Percentiles rank a stretch among this genome's conserved stretches.
phyloP scores from a whole-genome alignment of 495 filamentous ascomycete species.

The Penicillium flavigenum region DNA sequence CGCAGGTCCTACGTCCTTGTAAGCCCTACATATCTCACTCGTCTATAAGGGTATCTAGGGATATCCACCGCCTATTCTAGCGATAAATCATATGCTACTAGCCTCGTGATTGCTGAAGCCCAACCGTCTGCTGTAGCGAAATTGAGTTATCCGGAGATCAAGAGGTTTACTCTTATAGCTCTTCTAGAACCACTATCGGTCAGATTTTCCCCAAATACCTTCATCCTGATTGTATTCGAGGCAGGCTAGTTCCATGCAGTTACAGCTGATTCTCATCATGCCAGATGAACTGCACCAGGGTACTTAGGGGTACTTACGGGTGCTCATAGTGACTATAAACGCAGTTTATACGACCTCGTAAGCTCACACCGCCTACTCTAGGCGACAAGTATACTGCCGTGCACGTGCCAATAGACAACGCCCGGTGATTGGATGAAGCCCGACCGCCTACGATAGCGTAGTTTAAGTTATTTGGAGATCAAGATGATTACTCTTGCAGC shows the following conservation, averaged over 20 bases:
- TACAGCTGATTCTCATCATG: constrained; percentile 18
- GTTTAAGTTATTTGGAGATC: not conserved
- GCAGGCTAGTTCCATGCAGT: constrained; percentile 11
- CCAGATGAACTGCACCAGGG: too few species aligned
- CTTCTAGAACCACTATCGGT: not conserved
- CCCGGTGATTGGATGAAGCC: not conserved
- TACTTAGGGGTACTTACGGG: not conserved
- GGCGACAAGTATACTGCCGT: not conserved
- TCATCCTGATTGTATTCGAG: not conserved
- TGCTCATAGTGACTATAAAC: too few species aligned
- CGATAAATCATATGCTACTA: not conserved
- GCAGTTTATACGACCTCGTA: too few species aligned
- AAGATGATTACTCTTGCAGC: not conserved
- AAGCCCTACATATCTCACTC: too few species aligned
- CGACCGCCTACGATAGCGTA: not conserved
- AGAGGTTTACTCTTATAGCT: not conserved
- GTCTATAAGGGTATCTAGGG: too few species aligned
- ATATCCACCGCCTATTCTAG: not conserved
- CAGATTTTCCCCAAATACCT: too few species aligned
- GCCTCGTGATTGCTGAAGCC: not conserved
- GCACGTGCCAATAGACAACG: not conserved
- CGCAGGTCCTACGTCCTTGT: too few species aligned
- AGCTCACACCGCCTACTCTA: not conserved
- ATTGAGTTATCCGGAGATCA: not conserved
- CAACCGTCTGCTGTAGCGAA: not conserved